Percentiles rank a stretch among this genome's conserved stretches.
These are phyloP conservation scores for Penicillium ucsense DNA, from an alignment of 495 filamentous ascomycete species.

Conservation along the genomic window DNA sequence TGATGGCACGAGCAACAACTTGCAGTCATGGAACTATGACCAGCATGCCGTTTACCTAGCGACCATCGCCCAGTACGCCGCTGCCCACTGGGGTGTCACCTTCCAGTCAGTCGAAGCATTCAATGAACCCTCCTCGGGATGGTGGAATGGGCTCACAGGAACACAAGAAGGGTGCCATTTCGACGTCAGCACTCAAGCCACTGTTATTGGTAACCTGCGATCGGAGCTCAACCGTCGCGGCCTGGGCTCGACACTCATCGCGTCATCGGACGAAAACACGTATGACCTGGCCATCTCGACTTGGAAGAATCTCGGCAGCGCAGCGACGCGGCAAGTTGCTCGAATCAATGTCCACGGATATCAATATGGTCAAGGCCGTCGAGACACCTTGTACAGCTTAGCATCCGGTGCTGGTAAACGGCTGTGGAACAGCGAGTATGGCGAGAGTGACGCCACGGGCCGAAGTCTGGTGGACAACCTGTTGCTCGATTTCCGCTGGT, in stretches of 20 bases:
- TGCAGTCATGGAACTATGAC: slow-evolving; percentile 8
- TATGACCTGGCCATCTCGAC: slow-evolving; percentile 2
- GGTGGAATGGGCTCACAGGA: slow-evolving; percentile 5
- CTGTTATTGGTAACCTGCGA: slow-evolving; percentile 2
- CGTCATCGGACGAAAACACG: slow-evolving; percentile 6
- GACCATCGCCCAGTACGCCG: slow-evolving; percentile 6
- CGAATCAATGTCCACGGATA: slow-evolving; percentile 9
- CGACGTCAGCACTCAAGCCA: slow-evolving; percentile 1
- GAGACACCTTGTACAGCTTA: slow-evolving; percentile 1
- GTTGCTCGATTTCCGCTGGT: slow-evolving; percentile 2
- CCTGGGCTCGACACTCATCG: slow-evolving; percentile 2
- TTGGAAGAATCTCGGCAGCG: slow-evolving; percentile 5
- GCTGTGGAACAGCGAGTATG: slow-evolving; percentile 9
- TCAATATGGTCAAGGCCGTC: neutral
- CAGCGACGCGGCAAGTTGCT: neutral
- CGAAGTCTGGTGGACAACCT: neutral
- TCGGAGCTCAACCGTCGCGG: slow-evolving; percentile 2
- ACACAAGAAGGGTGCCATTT: slow-evolving; percentile 10
- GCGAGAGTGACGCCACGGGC: slow-evolving; percentile 6
- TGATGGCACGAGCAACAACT: slow-evolving; percentile 4
- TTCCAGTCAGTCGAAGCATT: slow-evolving; percentile 8
- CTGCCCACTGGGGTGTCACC: slow-evolving; percentile 7
- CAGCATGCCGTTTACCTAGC: slow-evolving; percentile 9
- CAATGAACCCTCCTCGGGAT: slow-evolving; percentile 6
- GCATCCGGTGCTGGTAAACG: slow-evolving; percentile 3